These are phyloP conservation scores for Suhomyces canberraensis DNA, from an alignment of 805 yeast genomes.

Conservation along the genomic window DNA sequence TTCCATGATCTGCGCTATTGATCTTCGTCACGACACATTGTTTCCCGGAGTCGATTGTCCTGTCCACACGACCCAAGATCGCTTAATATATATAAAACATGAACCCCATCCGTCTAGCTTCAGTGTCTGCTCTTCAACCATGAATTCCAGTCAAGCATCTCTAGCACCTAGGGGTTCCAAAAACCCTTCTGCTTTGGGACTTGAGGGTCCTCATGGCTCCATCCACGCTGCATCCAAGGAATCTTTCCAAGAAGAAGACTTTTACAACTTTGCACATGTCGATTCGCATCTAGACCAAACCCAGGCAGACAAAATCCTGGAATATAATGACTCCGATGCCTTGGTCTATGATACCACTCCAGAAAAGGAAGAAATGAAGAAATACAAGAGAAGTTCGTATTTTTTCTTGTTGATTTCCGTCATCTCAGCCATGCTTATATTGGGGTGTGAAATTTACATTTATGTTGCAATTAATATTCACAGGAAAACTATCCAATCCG, in stretches of 20 bases:
- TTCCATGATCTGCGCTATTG: no score
- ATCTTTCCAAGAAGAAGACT: background rate
- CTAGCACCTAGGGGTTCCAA: no score
- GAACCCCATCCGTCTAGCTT: no score
- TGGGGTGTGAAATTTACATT: slow-evolving; percentile 38
- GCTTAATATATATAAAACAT: no score
- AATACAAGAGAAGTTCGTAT: slow-evolving; percentile 7
- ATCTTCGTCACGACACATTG: no score
- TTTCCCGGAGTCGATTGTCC: no score
- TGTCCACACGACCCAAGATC: no score
- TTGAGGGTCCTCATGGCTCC: no score
- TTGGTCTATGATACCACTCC: background rate
- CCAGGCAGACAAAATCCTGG: background rate
- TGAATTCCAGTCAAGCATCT: no score
- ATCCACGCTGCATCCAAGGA: no score
- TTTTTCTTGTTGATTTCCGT: slow-evolving; percentile 29
- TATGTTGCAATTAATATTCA: slow-evolving; percentile 39
- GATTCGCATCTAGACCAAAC: background rate
- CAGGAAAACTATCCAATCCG: slow-evolving; percentile 16
- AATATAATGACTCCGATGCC: background rate
- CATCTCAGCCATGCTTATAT: slow-evolving; percentile 29
- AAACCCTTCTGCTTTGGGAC: no score
- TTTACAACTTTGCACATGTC: slow-evolving; percentile 3
- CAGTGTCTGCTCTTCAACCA: no score
- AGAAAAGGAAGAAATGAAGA: background rate